A percentile compares a stretch with the other conserved stretches of the same genome.
Conservation (phyloP, 2,329 filamentous ascomycete species). For the Pseudogymnoascus sp. region DNA sequence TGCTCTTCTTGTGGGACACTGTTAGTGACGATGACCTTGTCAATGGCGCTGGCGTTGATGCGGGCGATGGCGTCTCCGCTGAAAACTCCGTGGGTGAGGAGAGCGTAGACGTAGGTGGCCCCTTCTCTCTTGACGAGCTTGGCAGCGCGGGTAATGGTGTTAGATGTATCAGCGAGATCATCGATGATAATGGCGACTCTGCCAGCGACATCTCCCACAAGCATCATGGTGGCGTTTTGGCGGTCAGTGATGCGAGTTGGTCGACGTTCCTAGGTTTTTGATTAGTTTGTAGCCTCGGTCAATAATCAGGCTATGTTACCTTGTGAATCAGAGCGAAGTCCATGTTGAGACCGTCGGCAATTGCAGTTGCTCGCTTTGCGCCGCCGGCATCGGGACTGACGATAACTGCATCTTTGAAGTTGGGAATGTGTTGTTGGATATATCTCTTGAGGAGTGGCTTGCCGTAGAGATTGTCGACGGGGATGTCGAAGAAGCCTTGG, state of each 20-base stretch:
- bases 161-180: slow-evolving; percentile 90
- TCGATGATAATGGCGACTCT: slow-evolving; percentile 86
- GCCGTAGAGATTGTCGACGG: slow-evolving; percentile 94
- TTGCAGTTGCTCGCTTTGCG: slow-evolving; percentile 89
- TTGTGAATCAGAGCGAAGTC: slow-evolving; percentile 98
- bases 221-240: slow-evolving; percentile 91
- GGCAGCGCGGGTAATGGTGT: slow-evolving; percentile 92
- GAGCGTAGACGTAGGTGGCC: slow-evolving; percentile 80
- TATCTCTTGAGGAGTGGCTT: slow-evolving; percentile 63
- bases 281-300: slow-evolving; percentile 26
- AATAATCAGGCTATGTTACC: slow-evolving; percentile 42
- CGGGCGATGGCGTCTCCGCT: slow-evolving; percentile 91
- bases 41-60: slow-evolving; percentile 85
- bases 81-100: slow-evolving; percentile 90
- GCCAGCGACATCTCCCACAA: slow-evolving; percentile 77
- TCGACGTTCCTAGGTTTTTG: slow-evolving; percentile 62
- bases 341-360: slow-evolving; percentile 87
- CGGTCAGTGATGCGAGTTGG: slow-evolving; percentile 81
- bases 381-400: slow-evolving; percentile 95
- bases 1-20: slow-evolving; percentile 86
- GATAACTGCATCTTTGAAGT: slow-evolving; percentile 79
- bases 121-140: slow-evolving; percentile 96
- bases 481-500: slow-evolving; percentile 97
- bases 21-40: slow-evolving; percentile 93
- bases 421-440: slow-evolving; percentile 67